These are phyloP conservation scores for Penicillium fuscoglaucum DNA, from an alignment of 2,329 filamentous ascomycete species.

Conservation along the genomic window DNA sequence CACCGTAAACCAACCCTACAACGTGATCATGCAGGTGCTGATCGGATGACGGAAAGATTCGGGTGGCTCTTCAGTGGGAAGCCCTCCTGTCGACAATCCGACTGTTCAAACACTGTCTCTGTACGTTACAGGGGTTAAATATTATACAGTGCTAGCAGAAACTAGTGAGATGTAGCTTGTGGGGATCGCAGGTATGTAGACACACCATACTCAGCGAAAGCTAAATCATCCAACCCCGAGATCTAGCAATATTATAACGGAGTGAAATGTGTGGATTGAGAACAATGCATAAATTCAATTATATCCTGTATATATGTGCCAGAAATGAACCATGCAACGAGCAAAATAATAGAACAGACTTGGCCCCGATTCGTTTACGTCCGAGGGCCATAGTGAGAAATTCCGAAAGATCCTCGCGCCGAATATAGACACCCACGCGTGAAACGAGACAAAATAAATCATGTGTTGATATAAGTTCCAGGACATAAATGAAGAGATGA, in stretches of 20 bases:
- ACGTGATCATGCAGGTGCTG: neutral
- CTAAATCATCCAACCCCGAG: neutral
- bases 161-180: neutral
- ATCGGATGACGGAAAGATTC: neutral
- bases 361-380: constrained; percentile 6
- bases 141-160: neutral
- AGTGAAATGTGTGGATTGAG: neutral
- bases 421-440: neutral
- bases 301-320: neutral
- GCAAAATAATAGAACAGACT: neutral
- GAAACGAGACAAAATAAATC: neutral
- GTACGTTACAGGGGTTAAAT: neutral
- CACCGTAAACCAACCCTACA: neutral
- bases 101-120: neutral
- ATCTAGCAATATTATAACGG: neutral
- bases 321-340: neutral
- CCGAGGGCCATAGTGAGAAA: constrained; percentile 3
- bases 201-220: neutral
- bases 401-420: neutral
- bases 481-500: neutral
- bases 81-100: neutral
- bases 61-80: neutral
- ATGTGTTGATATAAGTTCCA: neutral
- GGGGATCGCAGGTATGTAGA: neutral
- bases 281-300: neutral